phyloP scores from a whole-genome alignment of 2,329 filamentous ascomycete genomes.

The Ciborinia camelliae region DNA sequence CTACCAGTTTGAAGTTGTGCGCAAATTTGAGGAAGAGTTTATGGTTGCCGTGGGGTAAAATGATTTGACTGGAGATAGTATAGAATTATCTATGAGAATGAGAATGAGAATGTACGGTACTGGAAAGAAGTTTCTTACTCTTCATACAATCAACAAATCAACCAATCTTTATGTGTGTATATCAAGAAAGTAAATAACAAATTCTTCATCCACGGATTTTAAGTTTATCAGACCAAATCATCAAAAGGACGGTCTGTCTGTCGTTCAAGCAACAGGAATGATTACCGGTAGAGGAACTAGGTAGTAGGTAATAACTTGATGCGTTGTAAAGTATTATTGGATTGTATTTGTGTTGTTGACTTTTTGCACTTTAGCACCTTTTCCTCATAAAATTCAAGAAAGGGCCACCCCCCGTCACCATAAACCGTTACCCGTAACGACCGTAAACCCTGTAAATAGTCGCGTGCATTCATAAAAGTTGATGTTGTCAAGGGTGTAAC shows the following conservation, averaged over 20 bases:
- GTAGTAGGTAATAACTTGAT: too few relatives aligned
- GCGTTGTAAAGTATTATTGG: too few relatives aligned
- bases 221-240: background rate
- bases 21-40: constrained; percentile 15
- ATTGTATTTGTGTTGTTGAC: constrained; percentile 15
- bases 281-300: too few relatives aligned
- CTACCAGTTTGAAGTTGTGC: constrained; percentile 14
- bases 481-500: too few relatives aligned
- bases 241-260: background rate
- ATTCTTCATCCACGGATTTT: background rate
- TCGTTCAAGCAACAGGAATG: constrained; percentile 10
- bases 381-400: constrained; percentile 7
- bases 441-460: constrained; percentile 1
- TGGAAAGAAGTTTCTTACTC: background rate
- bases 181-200: background rate
- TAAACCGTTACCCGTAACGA: constrained; percentile 11
- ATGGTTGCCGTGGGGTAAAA: constrained; percentile 17
- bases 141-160: background rate
- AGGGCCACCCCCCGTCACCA: background rate
- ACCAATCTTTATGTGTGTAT: background rate
- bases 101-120: too few relatives aligned
- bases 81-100: background rate
- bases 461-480: constrained; percentile 9
- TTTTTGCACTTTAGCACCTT: too few relatives aligned
- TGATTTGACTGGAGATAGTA: background rate